Conservation (phyloP, 768 basidiomycete species). For the Hygrophorus pudorinus region DNA sequence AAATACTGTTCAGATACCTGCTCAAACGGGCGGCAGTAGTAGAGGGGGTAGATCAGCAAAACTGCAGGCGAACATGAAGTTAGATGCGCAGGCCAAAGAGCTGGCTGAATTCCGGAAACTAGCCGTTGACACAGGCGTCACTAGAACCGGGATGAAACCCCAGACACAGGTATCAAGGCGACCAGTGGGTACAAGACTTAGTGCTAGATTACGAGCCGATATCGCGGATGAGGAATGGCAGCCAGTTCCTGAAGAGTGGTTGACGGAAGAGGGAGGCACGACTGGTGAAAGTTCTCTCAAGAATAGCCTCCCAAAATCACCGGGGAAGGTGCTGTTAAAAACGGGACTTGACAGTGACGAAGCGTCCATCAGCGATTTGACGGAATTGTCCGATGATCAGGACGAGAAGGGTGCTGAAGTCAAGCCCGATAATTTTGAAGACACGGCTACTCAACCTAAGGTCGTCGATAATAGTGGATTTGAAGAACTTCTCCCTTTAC, state of each 20-base stretch:
- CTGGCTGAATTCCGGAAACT: slow-evolving; percentile 53
- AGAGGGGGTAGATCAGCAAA: slow-evolving; percentile 48
- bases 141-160: background rate
- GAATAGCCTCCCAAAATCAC: slow-evolving; percentile 6
- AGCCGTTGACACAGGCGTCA: slow-evolving; percentile 14
- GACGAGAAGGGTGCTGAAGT: background rate
- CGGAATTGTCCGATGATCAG: slow-evolving; percentile 53
- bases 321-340: slow-evolving; percentile 16
- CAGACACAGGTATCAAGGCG: slow-evolving; percentile 9
- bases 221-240: slow-evolving; percentile 65
- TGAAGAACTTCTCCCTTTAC: slow-evolving; percentile 18
- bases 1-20: too few species aligned
- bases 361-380: slow-evolving; percentile 63
- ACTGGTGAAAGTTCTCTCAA: slow-evolving; percentile 9
- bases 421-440: background rate
- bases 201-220: slow-evolving; percentile 51
- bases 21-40: background rate
- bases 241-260: slow-evolving; percentile 70
- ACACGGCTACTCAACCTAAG: background rate
- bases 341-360: slow-evolving; percentile 55
- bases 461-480: slow-evolving; percentile 5
- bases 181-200: slow-evolving; percentile 50
- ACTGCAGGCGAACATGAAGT: slow-evolving; percentile 56
- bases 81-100: slow-evolving; percentile 61
- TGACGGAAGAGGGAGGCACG: slow-evolving; percentile 14